Evolutionary conservation across 805 yeast genomes (phyloP).

Genomic region (Barnettozyma salicaria): DNA sequence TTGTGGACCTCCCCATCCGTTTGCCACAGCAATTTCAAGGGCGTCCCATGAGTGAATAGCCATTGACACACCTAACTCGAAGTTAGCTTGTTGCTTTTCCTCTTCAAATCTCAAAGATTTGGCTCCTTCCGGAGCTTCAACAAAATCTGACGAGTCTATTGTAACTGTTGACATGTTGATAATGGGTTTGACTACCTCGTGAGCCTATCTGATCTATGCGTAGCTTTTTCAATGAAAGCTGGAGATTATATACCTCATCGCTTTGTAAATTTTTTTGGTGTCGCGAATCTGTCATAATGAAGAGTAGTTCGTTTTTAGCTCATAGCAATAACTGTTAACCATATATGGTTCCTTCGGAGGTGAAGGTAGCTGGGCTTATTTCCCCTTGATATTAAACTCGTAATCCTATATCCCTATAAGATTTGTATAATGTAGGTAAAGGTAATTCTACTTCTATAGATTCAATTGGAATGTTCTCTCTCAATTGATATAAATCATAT

Average conservation of each 20-base stretch:
- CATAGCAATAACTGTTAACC: too few relatives aligned
- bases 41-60: conserved; percentile 88
- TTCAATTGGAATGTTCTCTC: too few relatives aligned
- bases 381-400: too few relatives aligned
- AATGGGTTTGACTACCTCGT: too few relatives aligned
- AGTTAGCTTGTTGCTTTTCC: conserved; percentile 70
- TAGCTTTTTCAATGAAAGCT: not conserved
- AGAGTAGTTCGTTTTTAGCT: not conserved
- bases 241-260: conserved; percentile 2
- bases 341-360: too few relatives aligned
- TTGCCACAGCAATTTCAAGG: conserved; percentile 80
- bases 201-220: too few relatives aligned
- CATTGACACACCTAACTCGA: conserved; percentile 92
- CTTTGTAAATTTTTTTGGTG: not conserved
- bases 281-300: too few relatives aligned
- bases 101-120: conserved; percentile 40
- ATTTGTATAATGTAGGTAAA: too few relatives aligned
- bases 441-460: too few relatives aligned
- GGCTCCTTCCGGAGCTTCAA: conserved; percentile 43
- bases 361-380: too few relatives aligned
- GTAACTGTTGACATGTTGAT: conserved; percentile 1
- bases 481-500: too few relatives aligned
- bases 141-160: conserved; percentile 42
- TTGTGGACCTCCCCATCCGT: conserved; percentile 93
- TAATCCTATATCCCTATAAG: too few relatives aligned